Evolutionary conservation across 345 rosid genomes (phyloP).

Genomic region (Eucalyptus marginata): DNA sequence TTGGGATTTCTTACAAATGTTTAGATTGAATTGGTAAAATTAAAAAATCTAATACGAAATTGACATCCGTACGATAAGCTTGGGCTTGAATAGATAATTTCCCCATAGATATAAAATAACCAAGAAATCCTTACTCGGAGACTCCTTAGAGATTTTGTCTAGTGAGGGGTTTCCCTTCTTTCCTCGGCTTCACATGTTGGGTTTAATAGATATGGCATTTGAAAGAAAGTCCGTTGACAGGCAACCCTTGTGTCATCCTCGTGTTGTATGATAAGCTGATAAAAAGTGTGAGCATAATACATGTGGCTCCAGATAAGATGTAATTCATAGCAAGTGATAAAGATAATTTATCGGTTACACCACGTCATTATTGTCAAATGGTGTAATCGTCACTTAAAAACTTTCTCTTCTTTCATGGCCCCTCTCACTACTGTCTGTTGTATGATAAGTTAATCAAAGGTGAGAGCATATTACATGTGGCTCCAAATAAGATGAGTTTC

Average conservation of each 20-base stretch:
- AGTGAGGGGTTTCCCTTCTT: neutral
- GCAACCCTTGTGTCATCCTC: neutral
- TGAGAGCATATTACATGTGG: neutral
- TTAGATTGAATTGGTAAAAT: neutral
- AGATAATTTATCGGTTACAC: neutral
- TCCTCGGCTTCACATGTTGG: neutral
- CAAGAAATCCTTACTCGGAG: neutral
- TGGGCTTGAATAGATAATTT: neutral
- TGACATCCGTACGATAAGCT: rapidly evolving
- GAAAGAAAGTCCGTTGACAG: neutral
- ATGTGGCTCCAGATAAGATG: neutral
- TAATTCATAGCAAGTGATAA: rapidly evolving
- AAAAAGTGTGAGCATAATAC: neutral
- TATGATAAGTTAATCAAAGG: neutral
- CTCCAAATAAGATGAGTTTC: neutral
- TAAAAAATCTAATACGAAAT: neutral
- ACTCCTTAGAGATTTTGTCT: neutral
- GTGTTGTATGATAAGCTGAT: neutral
- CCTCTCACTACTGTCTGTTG: rapidly evolving
- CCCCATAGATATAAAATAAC: neutral
- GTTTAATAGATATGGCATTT: neutral
- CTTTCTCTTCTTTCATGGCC: neutral
- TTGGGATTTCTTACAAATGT: rapidly evolving
- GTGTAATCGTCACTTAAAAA: neutral
- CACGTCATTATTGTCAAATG: neutral